phyloP scores from a whole-genome alignment of 78 protist species.

The Dictyostelium citrinum region DNA sequence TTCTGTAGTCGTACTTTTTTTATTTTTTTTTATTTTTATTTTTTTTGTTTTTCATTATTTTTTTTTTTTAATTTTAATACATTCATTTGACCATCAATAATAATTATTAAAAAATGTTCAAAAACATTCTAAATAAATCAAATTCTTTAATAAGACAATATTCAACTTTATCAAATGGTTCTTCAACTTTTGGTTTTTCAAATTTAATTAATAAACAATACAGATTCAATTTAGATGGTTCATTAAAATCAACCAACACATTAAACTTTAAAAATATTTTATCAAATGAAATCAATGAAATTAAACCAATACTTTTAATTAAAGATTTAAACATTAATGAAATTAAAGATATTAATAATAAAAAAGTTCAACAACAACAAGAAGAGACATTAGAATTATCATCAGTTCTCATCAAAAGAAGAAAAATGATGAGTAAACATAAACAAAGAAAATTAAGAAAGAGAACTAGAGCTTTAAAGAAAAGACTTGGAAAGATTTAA shows the following conservation, averaged over 20 bases:
- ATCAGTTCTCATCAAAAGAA: slow-evolving; percentile 46
- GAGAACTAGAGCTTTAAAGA: slow-evolving; percentile 64
- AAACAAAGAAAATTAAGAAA: slow-evolving; percentile 67
- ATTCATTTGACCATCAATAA: not conserved
- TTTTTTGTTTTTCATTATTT: not conserved
- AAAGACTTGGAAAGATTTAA: slow-evolving; percentile 75
- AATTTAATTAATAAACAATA: not conserved
- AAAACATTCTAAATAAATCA: not conserved
- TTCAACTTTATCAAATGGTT: not conserved
- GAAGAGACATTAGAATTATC: slow-evolving; percentile 11
- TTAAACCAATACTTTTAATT: not conserved
- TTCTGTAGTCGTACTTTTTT: not conserved
- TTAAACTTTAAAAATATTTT: not conserved
- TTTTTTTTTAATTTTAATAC: not conserved
- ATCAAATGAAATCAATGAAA: not conserved
- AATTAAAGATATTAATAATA: not conserved
- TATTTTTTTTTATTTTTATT: not conserved
- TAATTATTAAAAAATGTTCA: not conserved
- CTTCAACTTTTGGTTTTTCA: not conserved
- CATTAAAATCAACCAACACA: not conserved
- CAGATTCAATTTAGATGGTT: slow-evolving; percentile 24
- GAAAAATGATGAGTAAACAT: slow-evolving; percentile 55
- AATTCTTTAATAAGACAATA: not conserved
- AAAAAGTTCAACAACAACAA: not conserved
- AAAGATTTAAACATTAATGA: not conserved